Evolutionary conservation across 2,329 filamentous ascomycete genomes (phyloP), one percentile per base, ranked within the genome.

Genomic region (Penicillium sp.): DNA sequence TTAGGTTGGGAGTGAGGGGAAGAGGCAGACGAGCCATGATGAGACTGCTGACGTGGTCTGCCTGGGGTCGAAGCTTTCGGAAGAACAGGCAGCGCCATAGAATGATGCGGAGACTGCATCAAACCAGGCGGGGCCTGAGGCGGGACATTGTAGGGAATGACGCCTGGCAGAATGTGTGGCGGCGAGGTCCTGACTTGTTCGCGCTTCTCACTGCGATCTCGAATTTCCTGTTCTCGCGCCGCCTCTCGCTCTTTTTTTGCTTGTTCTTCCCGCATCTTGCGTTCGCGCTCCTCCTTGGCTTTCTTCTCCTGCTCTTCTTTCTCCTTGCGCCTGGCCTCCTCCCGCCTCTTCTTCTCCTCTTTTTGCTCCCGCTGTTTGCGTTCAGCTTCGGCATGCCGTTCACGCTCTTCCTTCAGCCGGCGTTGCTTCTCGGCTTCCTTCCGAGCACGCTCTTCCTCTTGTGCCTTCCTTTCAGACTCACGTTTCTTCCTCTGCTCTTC

Each of bases 401-500:
- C 89, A 57, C 88, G 84, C 67, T 95, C 89, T 64, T 96, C 90
- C 63, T 89, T 86, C 47, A 87, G 75, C 41, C 88, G 83, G 54
- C 84, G 85, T 66, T 86, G 81, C 64, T 87, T 88, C 62, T 97
- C 92, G 3, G 86, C 86, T 66, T 97, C 92, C 68, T 90, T 95
- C 48, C 84, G 82, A 50, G 85, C 75, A 43, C 86, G 85, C 61
- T 95, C 91, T 63, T 96, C 92, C 64, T 97, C 93, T 56, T 89
- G 89, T 25, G 88, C 87, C 69, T 88, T 95, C 69, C 86, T 89
- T 70, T 95, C 89, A 3, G 88, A 87, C 65, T 99, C 93, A 63
- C 86, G 89, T 74, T 95, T 95, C 75, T 84, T 89, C 39, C 89
- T 83, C 70, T 91, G 92, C 72, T 97, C 92, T 65, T 99, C 93